Conservation (phyloP, 164 flowering plant species). For the Sedum album region DNA sequence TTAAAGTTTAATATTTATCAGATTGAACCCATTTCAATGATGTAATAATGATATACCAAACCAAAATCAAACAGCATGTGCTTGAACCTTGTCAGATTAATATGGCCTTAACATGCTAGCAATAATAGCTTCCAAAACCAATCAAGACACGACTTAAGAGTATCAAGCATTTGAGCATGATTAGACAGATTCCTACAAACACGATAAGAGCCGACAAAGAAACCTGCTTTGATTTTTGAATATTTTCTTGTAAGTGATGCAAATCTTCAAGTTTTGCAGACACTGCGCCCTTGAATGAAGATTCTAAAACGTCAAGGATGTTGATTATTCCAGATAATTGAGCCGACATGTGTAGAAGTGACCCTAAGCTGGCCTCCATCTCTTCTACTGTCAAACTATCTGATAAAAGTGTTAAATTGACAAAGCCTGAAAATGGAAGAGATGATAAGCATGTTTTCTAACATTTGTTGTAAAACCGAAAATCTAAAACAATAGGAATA, state of each 20-base stretch:
- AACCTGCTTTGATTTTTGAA: conserved; percentile 86
- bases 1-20: neutral
- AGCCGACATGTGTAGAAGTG: conserved; percentile 41
- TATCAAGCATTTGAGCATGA: neutral
- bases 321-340: conserved; percentile 53
- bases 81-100: neutral
- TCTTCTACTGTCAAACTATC: conserved; percentile 48
- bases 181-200: neutral
- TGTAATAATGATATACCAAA: neutral
- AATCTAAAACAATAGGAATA: neutral
- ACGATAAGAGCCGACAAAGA: conserved; percentile 10
- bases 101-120: neutral
- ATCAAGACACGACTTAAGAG: neutral
- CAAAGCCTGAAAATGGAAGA: conserved; percentile 5
- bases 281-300: conserved; percentile 59
- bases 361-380: conserved; percentile 38
- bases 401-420: conserved; percentile 30
- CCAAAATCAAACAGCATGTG: neutral
- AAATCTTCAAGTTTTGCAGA: conserved; percentile 66
- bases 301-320: conserved; percentile 78
- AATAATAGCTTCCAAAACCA: neutral
- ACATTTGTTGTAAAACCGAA: too few species aligned
- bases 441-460: neutral
- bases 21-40: neutral
- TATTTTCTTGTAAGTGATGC: conserved; percentile 66